Evolutionary conservation across 805 yeast species (phyloP), one percentile per base, ranked within the genome.

Genomic region (Zygosaccharomyces bailii): DNA sequence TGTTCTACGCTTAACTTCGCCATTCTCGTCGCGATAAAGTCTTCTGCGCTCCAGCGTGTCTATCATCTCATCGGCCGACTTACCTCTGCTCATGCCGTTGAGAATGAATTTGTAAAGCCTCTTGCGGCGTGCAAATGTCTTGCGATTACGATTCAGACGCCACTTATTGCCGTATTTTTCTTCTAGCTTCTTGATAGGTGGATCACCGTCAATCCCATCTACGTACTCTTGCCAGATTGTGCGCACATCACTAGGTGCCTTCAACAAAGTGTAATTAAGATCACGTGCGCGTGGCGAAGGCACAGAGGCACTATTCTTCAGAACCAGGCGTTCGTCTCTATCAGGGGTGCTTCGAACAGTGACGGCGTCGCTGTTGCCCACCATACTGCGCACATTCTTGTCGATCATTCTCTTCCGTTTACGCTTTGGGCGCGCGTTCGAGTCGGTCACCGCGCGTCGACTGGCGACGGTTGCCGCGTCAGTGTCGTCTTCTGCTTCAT

Each of bases 211-310:
- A 24, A 70, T 58, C 1, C 76, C 76, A 20, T 56, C 54, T 1
- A 64, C 59, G 49, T 70, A 71, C 39, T 71, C 76, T 37, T 61
- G 62, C 69, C 72, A 69, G 25, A 63, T 61, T 7, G 65, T 61
- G 18, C 54, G 53, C 3, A 63, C 68, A 44, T 57, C 60, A 34
- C 57, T 61, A 20, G 68, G 68, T 1, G 68, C 68, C 43, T 63
- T 63, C 16, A 61, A 43, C 6, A 63, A 39, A 9, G 60, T 60
- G 39, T 61, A 63, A 34, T 59, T 50, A 20, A 49, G 43, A 24
- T 51, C 57, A 42, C 40, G 43, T 7, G 46, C 27, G 14, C 19
- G 33, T 10, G 27, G 36, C 11, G 45, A 11, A 7, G 18, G 6
- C 13, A 30, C 32, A 4, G 40, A 37, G n/a, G 21, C 19, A 14